Percentiles rank a stretch among this genome's conserved stretches.
Conservation (phyloP, 345 rosid species). For the Hibiscus trionum region DNA sequence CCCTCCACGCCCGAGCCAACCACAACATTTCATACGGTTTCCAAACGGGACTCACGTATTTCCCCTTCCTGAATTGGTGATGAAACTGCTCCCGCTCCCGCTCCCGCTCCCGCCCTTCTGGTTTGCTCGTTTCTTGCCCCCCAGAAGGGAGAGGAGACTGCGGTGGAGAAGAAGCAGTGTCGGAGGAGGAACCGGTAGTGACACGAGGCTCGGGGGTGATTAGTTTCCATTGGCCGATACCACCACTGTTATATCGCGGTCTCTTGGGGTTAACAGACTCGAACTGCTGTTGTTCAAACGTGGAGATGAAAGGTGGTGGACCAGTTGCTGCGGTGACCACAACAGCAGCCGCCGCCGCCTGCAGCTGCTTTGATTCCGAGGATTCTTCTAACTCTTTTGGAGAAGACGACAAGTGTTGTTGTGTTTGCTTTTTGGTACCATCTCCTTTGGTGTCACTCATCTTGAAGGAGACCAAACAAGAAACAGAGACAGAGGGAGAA, state of each 20-base stretch:
- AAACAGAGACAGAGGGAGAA: background rate
- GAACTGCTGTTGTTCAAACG: constrained; percentile 35
- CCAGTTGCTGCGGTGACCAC: too few species aligned
- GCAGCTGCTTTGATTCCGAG: constrained; percentile 20
- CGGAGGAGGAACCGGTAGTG: constrained; percentile 55
- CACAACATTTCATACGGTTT: constrained; percentile 96
- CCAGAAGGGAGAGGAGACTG: constrained; percentile 35
- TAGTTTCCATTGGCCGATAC: constrained; percentile 59
- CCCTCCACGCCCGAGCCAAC: constrained; percentile 92
- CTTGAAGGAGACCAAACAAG: background rate
- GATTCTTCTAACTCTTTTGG: constrained; percentile 44
- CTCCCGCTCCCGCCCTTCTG: constrained; percentile 27
- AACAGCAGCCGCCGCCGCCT: background rate
- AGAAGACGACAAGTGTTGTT: constrained; percentile 12
- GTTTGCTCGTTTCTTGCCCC: constrained; percentile 33
- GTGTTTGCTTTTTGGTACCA: constrained; percentile 35
- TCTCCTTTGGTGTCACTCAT: constrained; percentile 63
- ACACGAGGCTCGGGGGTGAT: constrained; percentile 17
- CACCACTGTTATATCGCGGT: constrained; percentile 42
- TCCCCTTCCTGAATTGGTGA: constrained; percentile 76
- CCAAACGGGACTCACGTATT: constrained; percentile 98
- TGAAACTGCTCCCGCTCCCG: constrained; percentile 29
- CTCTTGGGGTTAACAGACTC: constrained; percentile 56
- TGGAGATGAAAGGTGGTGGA: too few species aligned
- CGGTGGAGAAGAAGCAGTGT: constrained; percentile 72